Evolutionary conservation across 129 eudicot genomes (phyloP).

Genomic region (Apium graveolens): DNA sequence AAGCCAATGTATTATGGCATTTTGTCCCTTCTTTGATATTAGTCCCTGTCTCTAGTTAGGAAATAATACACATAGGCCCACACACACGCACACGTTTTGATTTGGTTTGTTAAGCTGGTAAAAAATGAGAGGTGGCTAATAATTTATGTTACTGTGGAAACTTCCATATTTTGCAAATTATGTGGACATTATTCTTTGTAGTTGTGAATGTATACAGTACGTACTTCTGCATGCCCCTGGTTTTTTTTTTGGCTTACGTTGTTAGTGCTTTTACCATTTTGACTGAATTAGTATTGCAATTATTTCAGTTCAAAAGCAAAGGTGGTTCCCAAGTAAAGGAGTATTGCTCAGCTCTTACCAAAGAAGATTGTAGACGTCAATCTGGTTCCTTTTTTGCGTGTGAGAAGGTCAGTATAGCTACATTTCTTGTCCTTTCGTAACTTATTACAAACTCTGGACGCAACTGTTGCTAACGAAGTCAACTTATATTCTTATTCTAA

Average conservation of each 20-base stretch:
- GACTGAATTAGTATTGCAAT: neutral
- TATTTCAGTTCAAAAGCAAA: conserved; percentile 75
- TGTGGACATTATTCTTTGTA: neutral
- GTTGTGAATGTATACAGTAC: neutral
- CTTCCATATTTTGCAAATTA: neutral
- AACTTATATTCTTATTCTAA: neutral
- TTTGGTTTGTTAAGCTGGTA: neutral
- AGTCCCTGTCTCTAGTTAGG: neutral
- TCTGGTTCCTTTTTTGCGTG: conserved; percentile 85
- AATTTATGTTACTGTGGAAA: neutral
- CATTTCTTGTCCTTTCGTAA: neutral
- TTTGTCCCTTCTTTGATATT: neutral
- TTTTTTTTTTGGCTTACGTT: neutral
- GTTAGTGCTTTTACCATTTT: neutral
- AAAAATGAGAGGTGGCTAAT: neutral
- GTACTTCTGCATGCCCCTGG: neutral
- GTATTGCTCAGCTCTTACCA: conserved; percentile 81
- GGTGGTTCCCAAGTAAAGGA: conserved; percentile 96
- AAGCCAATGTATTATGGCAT: neutral
- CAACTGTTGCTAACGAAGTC: neutral
- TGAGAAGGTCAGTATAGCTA: conserved; percentile 52
- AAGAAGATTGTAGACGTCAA: conserved; percentile 96
- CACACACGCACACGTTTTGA: neutral
- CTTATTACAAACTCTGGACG: neutral
- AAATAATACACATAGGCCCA: neutral